Conservation (phyloP, 495 filamentous ascomycete species). For the Talaromyces stipitatus region DNA sequence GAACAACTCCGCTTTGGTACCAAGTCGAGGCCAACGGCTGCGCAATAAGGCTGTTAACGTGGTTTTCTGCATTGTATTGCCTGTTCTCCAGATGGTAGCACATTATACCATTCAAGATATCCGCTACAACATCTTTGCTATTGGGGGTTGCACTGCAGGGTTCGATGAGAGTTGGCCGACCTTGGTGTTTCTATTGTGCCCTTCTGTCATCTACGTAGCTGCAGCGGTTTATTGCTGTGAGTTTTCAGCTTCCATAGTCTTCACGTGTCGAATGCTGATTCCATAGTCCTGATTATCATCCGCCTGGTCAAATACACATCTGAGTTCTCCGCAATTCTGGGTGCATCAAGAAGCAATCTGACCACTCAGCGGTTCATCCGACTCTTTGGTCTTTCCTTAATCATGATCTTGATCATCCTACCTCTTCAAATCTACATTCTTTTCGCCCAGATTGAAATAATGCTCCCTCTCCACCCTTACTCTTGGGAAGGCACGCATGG, state of each 20-base stretch:
- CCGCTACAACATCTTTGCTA: constrained; percentile 66
- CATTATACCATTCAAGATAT: constrained; percentile 62
- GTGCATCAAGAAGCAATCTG: constrained; percentile 44
- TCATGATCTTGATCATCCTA: constrained; percentile 57
- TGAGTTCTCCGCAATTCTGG: constrained; percentile 52
- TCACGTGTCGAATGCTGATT: not conserved
- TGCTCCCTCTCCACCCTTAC: constrained; percentile 37
- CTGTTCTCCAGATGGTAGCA: constrained; percentile 54
- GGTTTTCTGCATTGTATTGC: constrained; percentile 60
- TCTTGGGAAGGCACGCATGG: constrained; percentile 48
- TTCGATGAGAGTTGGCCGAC: constrained; percentile 65
- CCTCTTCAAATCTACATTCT: constrained; percentile 58
- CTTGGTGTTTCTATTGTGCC: constrained; percentile 61
- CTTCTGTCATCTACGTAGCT: constrained; percentile 54
- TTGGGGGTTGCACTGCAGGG: constrained; percentile 62
- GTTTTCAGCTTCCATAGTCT: constrained; percentile 15
- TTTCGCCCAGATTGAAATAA: constrained; percentile 40
- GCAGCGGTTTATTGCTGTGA: constrained; percentile 67
- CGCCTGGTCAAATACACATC: constrained; percentile 62
- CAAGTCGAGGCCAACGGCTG: constrained; percentile 42
- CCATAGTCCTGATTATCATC: constrained; percentile 50
- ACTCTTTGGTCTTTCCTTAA: constrained; percentile 65
- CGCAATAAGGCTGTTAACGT: constrained; percentile 51
- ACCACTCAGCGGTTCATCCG: constrained; percentile 68
- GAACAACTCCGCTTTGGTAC: constrained; percentile 45